These are phyloP conservation scores for Candida pini DNA, from an alignment of 805 yeast species.

Conservation along the genomic window DNA sequence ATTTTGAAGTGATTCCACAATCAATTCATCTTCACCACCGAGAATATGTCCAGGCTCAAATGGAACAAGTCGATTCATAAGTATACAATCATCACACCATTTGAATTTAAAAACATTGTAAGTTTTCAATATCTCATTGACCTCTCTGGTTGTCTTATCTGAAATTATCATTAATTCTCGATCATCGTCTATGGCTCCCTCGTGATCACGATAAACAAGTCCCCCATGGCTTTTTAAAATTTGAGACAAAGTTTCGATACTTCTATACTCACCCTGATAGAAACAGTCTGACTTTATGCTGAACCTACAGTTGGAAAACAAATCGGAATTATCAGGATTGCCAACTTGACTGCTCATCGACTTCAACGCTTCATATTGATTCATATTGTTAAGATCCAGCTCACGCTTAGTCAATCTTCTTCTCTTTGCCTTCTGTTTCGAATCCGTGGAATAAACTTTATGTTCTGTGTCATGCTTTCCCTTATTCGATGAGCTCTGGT, in stretches of 20 bases:
- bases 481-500: constrained; percentile 23
- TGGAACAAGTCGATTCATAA: constrained; percentile 34
- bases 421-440: constrained; percentile 18
- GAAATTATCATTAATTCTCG: constrained; percentile 30
- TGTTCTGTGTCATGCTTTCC: constrained; percentile 14
- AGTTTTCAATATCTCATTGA: constrained; percentile 30
- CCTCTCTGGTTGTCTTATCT: constrained; percentile 34
- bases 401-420: constrained; percentile 13
- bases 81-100: constrained; percentile 71
- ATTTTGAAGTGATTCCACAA: constrained; percentile 25
- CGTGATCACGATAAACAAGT: constrained; percentile 30
- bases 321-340: constrained; percentile 5
- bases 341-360: not conserved
- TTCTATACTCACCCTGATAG: constrained; percentile 20
- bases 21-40: constrained; percentile 30
- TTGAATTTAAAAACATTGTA: constrained; percentile 58
- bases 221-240: constrained; percentile 49
- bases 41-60: constrained; percentile 60
- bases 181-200: constrained; percentile 12
- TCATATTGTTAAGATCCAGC: constrained; percentile 10
- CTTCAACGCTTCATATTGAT: constrained; percentile 3
- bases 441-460: constrained; percentile 11
- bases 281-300: constrained; percentile 48
- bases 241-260: constrained; percentile 31
- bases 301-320: constrained; percentile 45